Evolutionary conservation across 2,329 filamentous ascomycete species (phyloP).

Genomic region (Diaporthe capsici): DNA sequence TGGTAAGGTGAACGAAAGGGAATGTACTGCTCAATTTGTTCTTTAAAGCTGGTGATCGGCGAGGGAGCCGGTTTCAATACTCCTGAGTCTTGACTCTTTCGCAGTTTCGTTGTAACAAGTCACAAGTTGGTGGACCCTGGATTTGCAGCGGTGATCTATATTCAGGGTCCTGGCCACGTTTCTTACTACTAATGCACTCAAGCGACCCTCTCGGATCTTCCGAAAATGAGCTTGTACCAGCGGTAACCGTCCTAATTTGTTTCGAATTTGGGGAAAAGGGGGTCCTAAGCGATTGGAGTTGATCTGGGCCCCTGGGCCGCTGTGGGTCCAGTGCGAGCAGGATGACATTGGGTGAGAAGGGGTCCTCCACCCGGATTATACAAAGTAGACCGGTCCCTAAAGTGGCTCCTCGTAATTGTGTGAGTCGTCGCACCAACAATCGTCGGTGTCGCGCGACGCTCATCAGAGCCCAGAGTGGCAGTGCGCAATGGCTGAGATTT

Average conservation of each 20-base stretch:
- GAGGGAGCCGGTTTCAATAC: conserved; percentile 26
- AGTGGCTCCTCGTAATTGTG: conserved; percentile 29
- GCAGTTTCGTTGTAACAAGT: conserved; percentile 27
- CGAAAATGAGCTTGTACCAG: conserved; percentile 27
- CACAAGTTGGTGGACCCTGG: conserved; percentile 21
- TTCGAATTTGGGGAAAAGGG: conserved; percentile 20
- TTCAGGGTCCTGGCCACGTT: conserved; percentile 21
- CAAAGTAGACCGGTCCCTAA: neutral
- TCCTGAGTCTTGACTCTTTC: conserved; percentile 26
- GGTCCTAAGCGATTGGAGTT: conserved; percentile 16
- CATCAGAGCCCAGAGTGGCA: conserved; percentile 3
- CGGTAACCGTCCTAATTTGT: conserved; percentile 22
- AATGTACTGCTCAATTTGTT: neutral
- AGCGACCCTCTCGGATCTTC: conserved; percentile 24
- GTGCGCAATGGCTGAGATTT: conserved; percentile 21
- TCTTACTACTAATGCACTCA: conserved; percentile 13
- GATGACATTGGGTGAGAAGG: neutral
- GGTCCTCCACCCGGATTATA: conserved; percentile 5
- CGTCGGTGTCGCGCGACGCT: conserved; percentile 12
- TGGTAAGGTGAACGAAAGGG: neutral
- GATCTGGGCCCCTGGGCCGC: conserved; percentile 3
- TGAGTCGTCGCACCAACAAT: conserved; percentile 16
- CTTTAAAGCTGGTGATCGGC: conserved; percentile 17
- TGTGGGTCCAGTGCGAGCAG: conserved; percentile 4
- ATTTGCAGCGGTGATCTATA: conserved; percentile 22